These are phyloP conservation scores for Aphanoascus verrucosus DNA, from an alignment of 2,329 filamentous ascomycete species.

Conservation along the genomic window DNA sequence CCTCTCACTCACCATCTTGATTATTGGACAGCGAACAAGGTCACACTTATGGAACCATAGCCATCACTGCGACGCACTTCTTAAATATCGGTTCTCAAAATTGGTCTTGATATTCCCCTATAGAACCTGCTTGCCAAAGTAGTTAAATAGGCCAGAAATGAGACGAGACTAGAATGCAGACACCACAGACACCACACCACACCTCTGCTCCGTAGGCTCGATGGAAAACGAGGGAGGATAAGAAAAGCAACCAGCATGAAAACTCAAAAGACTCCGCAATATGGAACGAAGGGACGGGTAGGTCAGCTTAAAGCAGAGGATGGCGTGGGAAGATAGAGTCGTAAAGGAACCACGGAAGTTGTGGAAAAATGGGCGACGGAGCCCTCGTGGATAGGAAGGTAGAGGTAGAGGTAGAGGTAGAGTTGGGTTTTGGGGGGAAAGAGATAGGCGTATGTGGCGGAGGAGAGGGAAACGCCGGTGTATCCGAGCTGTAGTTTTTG, in stretches of 20 bases:
- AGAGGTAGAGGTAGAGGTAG: neutral
- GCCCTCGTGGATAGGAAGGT: neutral
- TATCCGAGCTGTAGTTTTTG: neutral
- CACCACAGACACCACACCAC: neutral
- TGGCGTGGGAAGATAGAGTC: neutral
- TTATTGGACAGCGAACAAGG: too few species aligned
- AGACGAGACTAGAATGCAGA: neutral
- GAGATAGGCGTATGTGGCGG: neutral
- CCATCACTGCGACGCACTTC: too few species aligned
- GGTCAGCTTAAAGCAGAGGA: neutral
- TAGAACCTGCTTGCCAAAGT: neutral
- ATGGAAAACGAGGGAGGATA: neutral
- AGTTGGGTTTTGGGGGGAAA: too few species aligned
- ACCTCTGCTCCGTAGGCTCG: neutral
- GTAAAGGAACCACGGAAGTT: neutral
- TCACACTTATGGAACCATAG: too few species aligned
- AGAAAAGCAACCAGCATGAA: neutral
- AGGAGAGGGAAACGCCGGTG: neutral
- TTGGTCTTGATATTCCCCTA: neutral
- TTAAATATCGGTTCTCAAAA: neutral
- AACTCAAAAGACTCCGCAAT: neutral
- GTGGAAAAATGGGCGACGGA: neutral
- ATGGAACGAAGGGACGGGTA: neutral
- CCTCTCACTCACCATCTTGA: too few species aligned
- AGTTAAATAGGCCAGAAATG: neutral